A percentile compares a stretch with the other conserved stretches of the same genome.
Conservation (phyloP, 148 eudicot genomes). For the Rheum nobile region DNA sequence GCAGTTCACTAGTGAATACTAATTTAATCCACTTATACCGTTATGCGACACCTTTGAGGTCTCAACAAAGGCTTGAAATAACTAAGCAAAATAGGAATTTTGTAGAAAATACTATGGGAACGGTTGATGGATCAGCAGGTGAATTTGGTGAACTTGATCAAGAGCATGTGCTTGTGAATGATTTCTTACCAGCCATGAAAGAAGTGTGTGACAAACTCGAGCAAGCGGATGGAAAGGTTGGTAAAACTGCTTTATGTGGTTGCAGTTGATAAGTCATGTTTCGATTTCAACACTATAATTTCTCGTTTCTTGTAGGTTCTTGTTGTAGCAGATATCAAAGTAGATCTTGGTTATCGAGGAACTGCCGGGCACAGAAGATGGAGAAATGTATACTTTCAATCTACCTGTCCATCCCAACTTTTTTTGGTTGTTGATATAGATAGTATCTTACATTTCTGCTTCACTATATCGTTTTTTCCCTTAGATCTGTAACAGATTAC, state of each 20-base stretch:
- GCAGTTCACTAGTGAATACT: slow-evolving; percentile 46
- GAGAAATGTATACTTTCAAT: slow-evolving; percentile 60
- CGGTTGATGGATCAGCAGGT: slow-evolving; percentile 25
- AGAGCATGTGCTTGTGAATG: slow-evolving; percentile 65
- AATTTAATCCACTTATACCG: slow-evolving; percentile 81
- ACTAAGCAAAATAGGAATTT: slow-evolving; percentile 37
- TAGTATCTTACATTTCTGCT: neutral
- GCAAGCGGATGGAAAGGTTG: slow-evolving; percentile 74
- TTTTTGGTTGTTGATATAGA: neutral
- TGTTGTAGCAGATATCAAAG: slow-evolving; percentile 74
- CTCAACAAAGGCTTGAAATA: slow-evolving; percentile 86
- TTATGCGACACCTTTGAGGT: slow-evolving; percentile 73
- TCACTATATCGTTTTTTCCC: slow-evolving; percentile 12
- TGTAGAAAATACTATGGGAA: slow-evolving; percentile 29
- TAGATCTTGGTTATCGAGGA: slow-evolving; percentile 71
- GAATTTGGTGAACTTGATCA: slow-evolving; percentile 27
- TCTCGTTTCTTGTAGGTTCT: slow-evolving; percentile 46
- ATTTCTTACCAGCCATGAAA: slow-evolving; percentile 66
- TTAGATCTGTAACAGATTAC: slow-evolving; percentile 62
- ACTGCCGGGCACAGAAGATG: slow-evolving; percentile 69
- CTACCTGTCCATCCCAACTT: neutral
- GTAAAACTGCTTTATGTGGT: neutral
- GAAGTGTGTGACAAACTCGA: slow-evolving; percentile 87
- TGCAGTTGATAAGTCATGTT: neutral
- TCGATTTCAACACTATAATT: neutral